Percentiles rank a stretch among this genome's conserved stretches.
Conservation (phyloP, 352 stramenopile species). For the Aphanomyces invadans region DNA sequence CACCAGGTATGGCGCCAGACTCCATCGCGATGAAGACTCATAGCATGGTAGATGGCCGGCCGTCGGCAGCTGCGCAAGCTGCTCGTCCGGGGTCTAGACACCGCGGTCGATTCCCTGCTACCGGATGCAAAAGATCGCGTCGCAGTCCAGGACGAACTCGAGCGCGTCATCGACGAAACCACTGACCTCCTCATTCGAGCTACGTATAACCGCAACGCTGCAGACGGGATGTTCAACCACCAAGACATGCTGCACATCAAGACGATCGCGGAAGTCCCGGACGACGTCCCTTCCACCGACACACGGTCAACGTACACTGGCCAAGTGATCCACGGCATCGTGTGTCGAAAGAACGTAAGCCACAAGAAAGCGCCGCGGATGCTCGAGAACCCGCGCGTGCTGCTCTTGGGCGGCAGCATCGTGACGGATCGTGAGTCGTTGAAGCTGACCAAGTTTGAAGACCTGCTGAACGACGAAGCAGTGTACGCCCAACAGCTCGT, state of each 20-base stretch:
- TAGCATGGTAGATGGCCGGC: slow-evolving; percentile 52
- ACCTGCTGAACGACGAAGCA: slow-evolving; percentile 93
- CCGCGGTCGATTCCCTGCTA: slow-evolving; percentile 30
- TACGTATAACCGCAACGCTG: slow-evolving; percentile 48
- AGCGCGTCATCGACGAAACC: slow-evolving; percentile 54
- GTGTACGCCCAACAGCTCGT: slow-evolving; percentile 96
- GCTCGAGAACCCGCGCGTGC: slow-evolving; percentile 94
- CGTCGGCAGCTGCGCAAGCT: slow-evolving; percentile 51
- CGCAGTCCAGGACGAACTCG: slow-evolving; percentile 37
- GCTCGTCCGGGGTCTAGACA: slow-evolving; percentile 40
- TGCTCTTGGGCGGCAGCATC: slow-evolving; percentile 93
- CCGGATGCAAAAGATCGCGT: slow-evolving; percentile 25
- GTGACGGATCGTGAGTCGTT: slow-evolving; percentile 92
- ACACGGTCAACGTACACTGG: slow-evolving; percentile 61
- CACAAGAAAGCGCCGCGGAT: slow-evolving; percentile 94
- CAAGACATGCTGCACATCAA: slow-evolving; percentile 72
- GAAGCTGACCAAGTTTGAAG: slow-evolving; percentile 91
- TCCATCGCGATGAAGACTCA: too few relatives aligned
- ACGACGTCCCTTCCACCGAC: slow-evolving; percentile 35
- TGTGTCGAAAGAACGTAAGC: slow-evolving; percentile 94
- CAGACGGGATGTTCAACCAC: slow-evolving; percentile 69
- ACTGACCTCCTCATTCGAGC: slow-evolving; percentile 76
- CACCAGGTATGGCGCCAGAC: not conserved
- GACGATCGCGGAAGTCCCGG: slow-evolving; percentile 45
- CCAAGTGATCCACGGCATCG: slow-evolving; percentile 91